Evolutionary conservation across 2,329 filamentous ascomycete species (phyloP).

Genomic region (Biscogniauxia sp.): DNA sequence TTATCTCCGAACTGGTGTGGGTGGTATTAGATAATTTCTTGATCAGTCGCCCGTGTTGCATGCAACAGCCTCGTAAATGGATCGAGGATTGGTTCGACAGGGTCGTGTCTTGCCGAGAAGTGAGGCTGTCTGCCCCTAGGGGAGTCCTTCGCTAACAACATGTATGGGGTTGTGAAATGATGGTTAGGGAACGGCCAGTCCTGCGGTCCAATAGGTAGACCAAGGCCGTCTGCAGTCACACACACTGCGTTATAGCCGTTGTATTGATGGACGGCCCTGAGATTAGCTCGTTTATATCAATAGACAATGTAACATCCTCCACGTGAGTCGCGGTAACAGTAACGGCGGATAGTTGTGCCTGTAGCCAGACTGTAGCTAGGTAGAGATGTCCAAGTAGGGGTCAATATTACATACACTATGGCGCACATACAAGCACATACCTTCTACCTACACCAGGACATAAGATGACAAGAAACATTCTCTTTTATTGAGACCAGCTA

Average conservation of each 20-base stretch:
- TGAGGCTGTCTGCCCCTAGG: constrained; percentile 33
- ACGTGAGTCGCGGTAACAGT: not conserved
- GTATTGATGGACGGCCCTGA: constrained; percentile 1
- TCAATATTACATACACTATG: not conserved
- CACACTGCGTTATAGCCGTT: not conserved
- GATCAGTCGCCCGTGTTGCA: constrained; percentile 27
- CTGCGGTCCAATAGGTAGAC: constrained; percentile 9
- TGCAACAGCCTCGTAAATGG: constrained; percentile 36
- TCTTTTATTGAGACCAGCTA: too few species aligned
- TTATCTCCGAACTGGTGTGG: constrained; percentile 32
- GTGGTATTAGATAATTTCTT: constrained; percentile 29
- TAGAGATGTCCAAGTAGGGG: too few species aligned
- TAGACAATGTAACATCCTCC: not conserved
- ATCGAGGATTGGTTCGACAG: constrained; percentile 28
- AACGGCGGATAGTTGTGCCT: not conserved
- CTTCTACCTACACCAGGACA: not conserved
- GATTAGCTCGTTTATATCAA: not conserved
- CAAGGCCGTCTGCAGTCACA: constrained; percentile 5
- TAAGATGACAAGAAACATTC: not conserved
- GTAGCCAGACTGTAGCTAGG: not conserved
- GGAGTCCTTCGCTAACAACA: constrained; percentile 22
- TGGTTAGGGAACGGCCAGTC: constrained; percentile 8
- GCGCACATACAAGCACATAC: not conserved
- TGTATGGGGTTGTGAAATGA: constrained; percentile 23
- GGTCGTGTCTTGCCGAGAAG: constrained; percentile 32